Evolutionary conservation across 805 yeast species (phyloP), one percentile per base, ranked within the genome.

Genomic region (Ogataea ganodermae): DNA sequence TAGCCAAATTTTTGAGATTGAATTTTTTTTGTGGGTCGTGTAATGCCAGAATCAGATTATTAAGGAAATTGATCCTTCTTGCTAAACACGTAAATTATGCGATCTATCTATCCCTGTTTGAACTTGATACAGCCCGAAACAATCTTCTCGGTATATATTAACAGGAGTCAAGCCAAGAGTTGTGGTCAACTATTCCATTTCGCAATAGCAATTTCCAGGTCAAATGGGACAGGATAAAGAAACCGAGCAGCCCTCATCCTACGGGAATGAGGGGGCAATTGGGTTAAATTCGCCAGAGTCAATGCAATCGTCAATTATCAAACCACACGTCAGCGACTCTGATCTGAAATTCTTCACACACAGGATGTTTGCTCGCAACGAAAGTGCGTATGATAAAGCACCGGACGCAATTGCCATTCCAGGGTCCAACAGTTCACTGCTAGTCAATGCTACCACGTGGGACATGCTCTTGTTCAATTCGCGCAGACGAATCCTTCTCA

Each of bases 231-330:
- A 10, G 27, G 48, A 20, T 20, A 27, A 18, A n/a, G 23, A 47
- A 16, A 40, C 41, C 6, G 48, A 30, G 23, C 50, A 49, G 30
- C 50, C 51, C 32, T 27, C 45, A 32, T 22, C 18, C 14, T 45
- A 14, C 20, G 40, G 41, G 13, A 35, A 18, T 35, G 47, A 22
- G 37, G 39, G 48, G 30, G 42, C 46, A 32, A 37, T 33, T 21
- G 38, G 48, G 43, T 2, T 46, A 42, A 26, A 27, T 6, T 43
- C 61, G 6, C 44, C 52, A 1, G 37, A 38, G 5, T 58, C 66
- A 1, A 28, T 49, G 9, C 60, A 58, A n/a, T 60, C 67, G 0
- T 62, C 67, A 9, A 61, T 64, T 21, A 50, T 64, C 6, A 55
- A 60, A 42, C 68, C 68, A 14, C 31, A 49, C n/a, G 51, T 57